Evolutionary conservation across 2,329 filamentous ascomycete species (phyloP), one percentile per base, ranked within the genome.

Genomic region (Chalara sp.): DNA sequence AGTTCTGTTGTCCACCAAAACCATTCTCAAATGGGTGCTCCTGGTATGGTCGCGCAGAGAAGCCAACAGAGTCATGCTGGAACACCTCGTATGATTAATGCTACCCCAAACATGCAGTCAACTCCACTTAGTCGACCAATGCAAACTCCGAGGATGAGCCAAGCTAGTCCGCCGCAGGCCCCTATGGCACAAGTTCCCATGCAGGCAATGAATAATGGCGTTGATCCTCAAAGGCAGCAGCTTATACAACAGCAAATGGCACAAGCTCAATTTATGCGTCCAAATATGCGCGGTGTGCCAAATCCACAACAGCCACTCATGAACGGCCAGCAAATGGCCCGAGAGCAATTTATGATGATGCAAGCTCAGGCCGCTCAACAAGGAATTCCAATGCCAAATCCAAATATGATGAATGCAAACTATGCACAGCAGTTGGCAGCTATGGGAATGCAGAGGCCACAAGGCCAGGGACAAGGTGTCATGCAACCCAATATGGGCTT

Each of bases 61-160:
- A 85, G 81, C 60, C 82, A 86, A 60, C 81, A 85, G 61, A 85
- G 82, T 57, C 81, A 85, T 64, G 73, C 78, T 3, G 76, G 76
- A n/a, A 85, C 82, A 7, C 83, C 82, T 30, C 75, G 80, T 10
- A 79, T 84, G 68, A 78, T 76, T 5, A 75, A 74, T 55, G 73
- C 78, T 11, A 86, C 82, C 1, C 82, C 82, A 2, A 81, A 79
- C 53, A 78, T 84, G 65, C 79, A 83, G 52, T 75, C 74, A 31
- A 85, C 82, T 0, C 82, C 82, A 0, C 76, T 82, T 21, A 74
- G 69, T 46, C 68, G 78, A 52, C 67, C 73, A 62, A 65, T 76
- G 59, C 72, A 76, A 11, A 84, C 81, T 8, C 82, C 82, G 44
- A 76, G 80, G 51, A 81, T 84, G 75, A 73, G 69, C 32, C 81